Evolutionary conservation across 164 flowering plant genomes (phyloP), one percentile per base, ranked within the genome.

Genomic region (Sedum album): DNA sequence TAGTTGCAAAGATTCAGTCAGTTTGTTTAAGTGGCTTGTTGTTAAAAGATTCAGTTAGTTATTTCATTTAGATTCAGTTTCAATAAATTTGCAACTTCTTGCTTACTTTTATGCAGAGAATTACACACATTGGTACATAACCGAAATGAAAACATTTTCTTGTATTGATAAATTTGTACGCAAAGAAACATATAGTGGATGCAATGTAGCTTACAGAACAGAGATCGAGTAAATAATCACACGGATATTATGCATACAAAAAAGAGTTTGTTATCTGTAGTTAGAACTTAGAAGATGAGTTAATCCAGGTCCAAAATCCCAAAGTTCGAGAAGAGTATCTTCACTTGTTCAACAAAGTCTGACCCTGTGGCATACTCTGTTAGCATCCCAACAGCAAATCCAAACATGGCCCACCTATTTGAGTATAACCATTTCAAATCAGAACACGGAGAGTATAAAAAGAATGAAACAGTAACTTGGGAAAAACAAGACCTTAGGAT

Each of bases 321-420:
- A 76, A 93, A 91, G 80, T 90, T 93, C 73, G 97, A 93, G 78
- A 93, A 86, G 66, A 93, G 88, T 69, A 93, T 89, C 85, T 91
- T 93, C 62, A 93, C 80, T 82, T 93, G 97, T 73, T 86, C 97
- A 15, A 93, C 96, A 72, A 91, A 87, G 79, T 88, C 80, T 0
- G 98, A 89, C 41, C 98, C 98, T 4, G 98, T 93, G 23, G 98
- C 98, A 68, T 84, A 93, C 82, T 93, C 98, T 66, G 98, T 93
- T 48, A 93, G 81, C 88, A 93, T 72, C 57, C 98, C 98, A 60
- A 93, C 96, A 51, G 98, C 95, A 72, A 93, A 93, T 42, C 98
- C 98, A 68, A 93, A 90, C 98, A 93, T 93, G 7, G 98, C 98
- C 97, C 98, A 93, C 77, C 98, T 91, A 88, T 73, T 69, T 46